A percentile compares a stretch with the other conserved stretches of the same genome.
Evolutionary conservation across 2,329 filamentous ascomycete genomes (phyloP).

Genomic region (Phialophora tarda): DNA sequence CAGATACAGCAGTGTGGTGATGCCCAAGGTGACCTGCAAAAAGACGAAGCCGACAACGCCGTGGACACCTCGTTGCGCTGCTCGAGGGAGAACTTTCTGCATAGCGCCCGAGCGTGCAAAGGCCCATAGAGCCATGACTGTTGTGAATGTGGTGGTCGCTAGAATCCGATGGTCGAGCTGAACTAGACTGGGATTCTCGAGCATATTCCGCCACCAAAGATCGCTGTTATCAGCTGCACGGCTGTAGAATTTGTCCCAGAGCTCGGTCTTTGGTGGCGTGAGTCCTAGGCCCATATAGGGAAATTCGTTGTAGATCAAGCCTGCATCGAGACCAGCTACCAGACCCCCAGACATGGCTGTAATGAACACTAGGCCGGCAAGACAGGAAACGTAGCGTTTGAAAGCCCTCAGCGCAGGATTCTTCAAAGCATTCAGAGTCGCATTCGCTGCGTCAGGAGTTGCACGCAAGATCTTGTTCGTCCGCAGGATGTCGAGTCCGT

Average conservation of each 20-base stretch:
- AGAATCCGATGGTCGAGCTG: conserved; percentile 95
- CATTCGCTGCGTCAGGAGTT: conserved; percentile 64
- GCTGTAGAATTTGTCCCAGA: conserved; percentile 85
- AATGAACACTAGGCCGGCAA: conserved; percentile 78
- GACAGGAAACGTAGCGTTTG: conserved; percentile 71
- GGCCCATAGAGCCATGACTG: conserved; percentile 78
- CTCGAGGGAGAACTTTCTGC: conserved; percentile 64
- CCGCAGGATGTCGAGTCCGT: conserved; percentile 82
- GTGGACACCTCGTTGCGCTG: conserved; percentile 71
- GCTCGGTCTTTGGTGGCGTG: conserved; percentile 78
- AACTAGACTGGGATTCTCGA: conserved; percentile 94
- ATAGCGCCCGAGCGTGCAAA: conserved; percentile 73
- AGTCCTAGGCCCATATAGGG: conserved; percentile 89
- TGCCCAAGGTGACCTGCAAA: conserved; percentile 83
- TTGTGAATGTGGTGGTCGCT: conserved; percentile 84
- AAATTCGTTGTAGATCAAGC: conserved; percentile 98
- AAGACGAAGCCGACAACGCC: conserved; percentile 83
- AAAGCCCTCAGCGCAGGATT: conserved; percentile 73
- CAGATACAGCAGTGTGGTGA: conserved; percentile 89
- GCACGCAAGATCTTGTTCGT: conserved; percentile 68
- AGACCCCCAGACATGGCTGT: conserved; percentile 94
- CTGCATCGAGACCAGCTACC: conserved; percentile 92
- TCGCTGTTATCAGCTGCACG: conserved; percentile 73
- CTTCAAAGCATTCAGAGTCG: conserved; percentile 66
- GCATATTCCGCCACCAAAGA: conserved; percentile 94